phyloP scores from a whole-genome alignment of 345 rosid species.

The Gossypium thurberi region DNA sequence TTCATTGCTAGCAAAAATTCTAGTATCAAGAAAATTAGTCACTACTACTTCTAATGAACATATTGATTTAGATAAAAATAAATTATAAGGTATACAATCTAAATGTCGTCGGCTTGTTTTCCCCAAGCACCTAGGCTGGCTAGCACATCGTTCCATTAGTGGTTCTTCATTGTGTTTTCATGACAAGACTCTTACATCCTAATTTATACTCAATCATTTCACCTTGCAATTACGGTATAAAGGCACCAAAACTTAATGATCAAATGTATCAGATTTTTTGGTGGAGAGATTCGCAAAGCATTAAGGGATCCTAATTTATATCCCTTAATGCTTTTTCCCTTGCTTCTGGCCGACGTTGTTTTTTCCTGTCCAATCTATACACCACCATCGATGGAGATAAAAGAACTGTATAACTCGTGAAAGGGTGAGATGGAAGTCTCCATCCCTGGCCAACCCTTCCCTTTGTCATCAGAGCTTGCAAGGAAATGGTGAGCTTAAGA shows the following conservation, averaged over 20 bases:
- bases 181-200: constrained; percentile 14
- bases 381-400: constrained; percentile 16
- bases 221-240: neutral
- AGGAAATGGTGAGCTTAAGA: neutral
- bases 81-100: no score
- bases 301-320: no score
- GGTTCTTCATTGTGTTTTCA: constrained; percentile 1
- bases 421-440: neutral
- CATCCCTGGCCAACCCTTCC: neutral
- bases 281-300: neutral
- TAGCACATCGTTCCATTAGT: neutral
- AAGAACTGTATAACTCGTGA: neutral
- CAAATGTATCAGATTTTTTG: neutral
- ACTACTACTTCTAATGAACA: accelerated
- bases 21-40: no score
- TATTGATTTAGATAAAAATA: no score
- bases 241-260: neutral
- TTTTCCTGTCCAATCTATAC: constrained; percentile 16
- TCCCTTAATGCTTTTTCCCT: no score
- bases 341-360: constrained; percentile 16
- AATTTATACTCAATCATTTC: neutral
- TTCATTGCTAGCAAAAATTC: no score
- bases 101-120: neutral
- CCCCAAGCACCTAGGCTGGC: neutral
- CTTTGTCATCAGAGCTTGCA: neutral